A percentile compares a stretch with the other conserved stretches of the same genome.
Conservation (phyloP, 495 filamentous ascomycete genomes). For the Cercophora newfieldiana region DNA sequence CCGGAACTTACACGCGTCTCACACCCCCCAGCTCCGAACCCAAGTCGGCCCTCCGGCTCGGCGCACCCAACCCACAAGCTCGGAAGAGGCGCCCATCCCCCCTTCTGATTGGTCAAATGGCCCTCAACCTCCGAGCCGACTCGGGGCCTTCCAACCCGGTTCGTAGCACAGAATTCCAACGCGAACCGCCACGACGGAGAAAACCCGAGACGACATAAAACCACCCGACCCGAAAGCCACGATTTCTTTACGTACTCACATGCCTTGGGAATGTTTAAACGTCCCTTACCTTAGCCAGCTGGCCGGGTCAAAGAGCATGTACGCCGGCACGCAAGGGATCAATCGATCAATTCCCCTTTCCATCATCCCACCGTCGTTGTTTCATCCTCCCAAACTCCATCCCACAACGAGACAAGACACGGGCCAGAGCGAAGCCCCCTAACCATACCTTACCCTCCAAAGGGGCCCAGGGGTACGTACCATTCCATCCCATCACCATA, state of each 20-base stretch:
- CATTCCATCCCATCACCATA: too few relatives aligned
- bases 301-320: neutral
- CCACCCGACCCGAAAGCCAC: too few relatives aligned
- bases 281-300: too few relatives aligned
- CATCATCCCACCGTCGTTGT: neutral
- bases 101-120: conserved; percentile 22
- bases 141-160: conserved; percentile 16
- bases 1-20: neutral
- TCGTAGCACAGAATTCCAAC: neutral
- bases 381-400: neutral
- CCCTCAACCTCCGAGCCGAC: conserved; percentile 17
- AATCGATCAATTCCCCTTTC: neutral
- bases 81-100: neutral
- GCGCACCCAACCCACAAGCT: neutral
- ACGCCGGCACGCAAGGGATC: too few relatives aligned
- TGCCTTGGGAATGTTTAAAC: neutral
- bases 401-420: neutral
- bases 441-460: neutral
- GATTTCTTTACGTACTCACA: neutral
- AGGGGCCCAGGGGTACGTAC: too few relatives aligned
- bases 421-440: neutral
- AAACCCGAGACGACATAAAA: too few relatives aligned
- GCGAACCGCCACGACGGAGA: neutral
- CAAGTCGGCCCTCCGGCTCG: neutral
- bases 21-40: neutral